phyloP scores from a whole-genome alignment of 768 basidiomycete species.

The Mycena floridula region DNA sequence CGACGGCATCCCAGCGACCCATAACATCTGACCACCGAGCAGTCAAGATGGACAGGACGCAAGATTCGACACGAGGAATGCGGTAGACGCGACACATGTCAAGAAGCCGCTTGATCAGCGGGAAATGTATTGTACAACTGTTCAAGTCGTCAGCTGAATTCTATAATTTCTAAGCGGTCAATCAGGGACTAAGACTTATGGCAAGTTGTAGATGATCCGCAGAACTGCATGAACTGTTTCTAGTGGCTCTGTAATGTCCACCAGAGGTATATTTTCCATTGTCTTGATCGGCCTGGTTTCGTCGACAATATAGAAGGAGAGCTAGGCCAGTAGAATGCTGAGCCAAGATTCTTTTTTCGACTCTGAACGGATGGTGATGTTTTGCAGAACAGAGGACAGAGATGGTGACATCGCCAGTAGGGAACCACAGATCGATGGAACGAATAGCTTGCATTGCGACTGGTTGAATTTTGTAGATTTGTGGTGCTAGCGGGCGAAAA shows the following conservation, averaged over 20 bases:
- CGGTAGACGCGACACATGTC: background rate
- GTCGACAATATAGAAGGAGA: background rate
- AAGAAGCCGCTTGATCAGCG: background rate
- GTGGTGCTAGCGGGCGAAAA: no score
- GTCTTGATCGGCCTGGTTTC: background rate
- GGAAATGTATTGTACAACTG: background rate
- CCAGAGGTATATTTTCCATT: background rate
- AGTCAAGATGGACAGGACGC: background rate
- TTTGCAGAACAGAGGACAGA: no score
- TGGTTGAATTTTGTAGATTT: no score
- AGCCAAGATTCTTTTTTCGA: constrained; percentile 1
- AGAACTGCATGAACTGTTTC: background rate
- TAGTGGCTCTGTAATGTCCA: background rate
- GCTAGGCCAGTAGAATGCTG: background rate
- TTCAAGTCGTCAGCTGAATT: background rate
- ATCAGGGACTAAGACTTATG: background rate
- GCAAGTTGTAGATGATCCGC: background rate
- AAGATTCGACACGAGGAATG: background rate
- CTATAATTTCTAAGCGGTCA: background rate
- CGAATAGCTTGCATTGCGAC: no score
- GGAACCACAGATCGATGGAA: no score
- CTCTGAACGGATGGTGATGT: no score
- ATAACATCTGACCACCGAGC: background rate
- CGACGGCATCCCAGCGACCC: background rate
- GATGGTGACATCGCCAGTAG: no score